These are phyloP conservation scores for Paraconiothyrium sp. DNA, from an alignment of 2,329 filamentous ascomycete species.

Conservation along the genomic window DNA sequence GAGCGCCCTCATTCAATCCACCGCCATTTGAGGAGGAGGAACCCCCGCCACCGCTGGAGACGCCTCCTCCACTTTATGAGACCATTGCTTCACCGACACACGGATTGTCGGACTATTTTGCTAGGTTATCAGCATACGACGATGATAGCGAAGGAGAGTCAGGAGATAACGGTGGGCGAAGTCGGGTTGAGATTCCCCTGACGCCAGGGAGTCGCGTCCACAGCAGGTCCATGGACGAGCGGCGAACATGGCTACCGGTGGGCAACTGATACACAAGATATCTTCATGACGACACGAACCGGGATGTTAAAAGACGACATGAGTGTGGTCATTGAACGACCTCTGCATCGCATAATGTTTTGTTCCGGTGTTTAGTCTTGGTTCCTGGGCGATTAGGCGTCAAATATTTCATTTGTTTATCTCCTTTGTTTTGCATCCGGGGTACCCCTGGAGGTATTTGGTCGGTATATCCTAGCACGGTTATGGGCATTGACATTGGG, in stretches of 20 bases:
- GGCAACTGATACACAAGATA: conserved; percentile 35
- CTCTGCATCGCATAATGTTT: conserved; percentile 11
- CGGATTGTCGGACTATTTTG: conserved; percentile 85
- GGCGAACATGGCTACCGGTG: conserved; percentile 63
- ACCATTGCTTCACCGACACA: conserved; percentile 76
- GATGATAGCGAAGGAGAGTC: conserved; percentile 69
- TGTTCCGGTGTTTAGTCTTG: neutral
- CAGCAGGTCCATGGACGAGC: conserved; percentile 69
- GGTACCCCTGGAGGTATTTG: conserved; percentile 13
- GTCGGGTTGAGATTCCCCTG: conserved; percentile 66
- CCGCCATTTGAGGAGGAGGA: conserved; percentile 86
- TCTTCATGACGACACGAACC: conserved; percentile 42
- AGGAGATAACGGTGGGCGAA: conserved; percentile 47
- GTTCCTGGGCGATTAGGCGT: neutral
- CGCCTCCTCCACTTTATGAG: conserved; percentile 87
- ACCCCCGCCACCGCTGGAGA: conserved; percentile 76
- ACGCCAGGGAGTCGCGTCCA: conserved; percentile 71
- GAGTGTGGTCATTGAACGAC: neutral
- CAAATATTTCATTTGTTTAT: conserved; percentile 4
- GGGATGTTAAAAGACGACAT: conserved; percentile 16
- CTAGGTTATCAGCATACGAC: conserved; percentile 72
- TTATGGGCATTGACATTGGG: conserved; percentile 6
- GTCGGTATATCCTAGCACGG: conserved; percentile 17
- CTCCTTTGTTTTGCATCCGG: conserved; percentile 10
- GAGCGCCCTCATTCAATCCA: conserved; percentile 86